Base-by-base conservation (phyloP, 768 basidiomycete genomes). In the Calocybe indica region DNA sequence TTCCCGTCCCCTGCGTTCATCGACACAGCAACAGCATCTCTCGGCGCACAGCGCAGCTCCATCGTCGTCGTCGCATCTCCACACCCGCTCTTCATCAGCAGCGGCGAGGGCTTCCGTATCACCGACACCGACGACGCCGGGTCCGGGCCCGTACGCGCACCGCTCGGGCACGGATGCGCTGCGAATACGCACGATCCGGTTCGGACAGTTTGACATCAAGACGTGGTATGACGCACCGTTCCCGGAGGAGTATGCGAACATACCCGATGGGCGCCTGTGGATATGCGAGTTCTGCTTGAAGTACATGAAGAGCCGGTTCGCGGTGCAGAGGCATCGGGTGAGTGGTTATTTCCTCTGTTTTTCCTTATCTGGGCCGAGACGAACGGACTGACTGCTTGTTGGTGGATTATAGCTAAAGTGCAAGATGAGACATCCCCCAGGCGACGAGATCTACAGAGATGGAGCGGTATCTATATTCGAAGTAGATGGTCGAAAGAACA, bases 201-300 rank as follows among this genome's bases (percentile, higher is more conserved):
- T 97, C 57, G 94, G 94, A 28, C 75, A 80, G 47, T 94, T 75
- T 61, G 93, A 98, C 58, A 92, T 98, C 60, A 83, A 92, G 62
- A 98, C 96, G 3, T 99, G 96, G 96, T 98, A 92, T 64, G 92
- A 96, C 61, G 96, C 96, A 15, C 96, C 96, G 5, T 98, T 97
- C 62, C 95, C 96, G 0, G 95, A 98, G 62, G 96, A 99, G 64
- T 98, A 96, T 64, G 82, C 91, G 37, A 80, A 82, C 47, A 86
- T 94, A 47, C 89, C 92, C 14, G 92, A 97, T 55, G 93, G 95
- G 12, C 73, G 84, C 46, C 68, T 99, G 49, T 98, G 92, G 92
- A 85, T 96, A 61, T 99, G 96, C 66, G 95, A 98, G 63, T 96
- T 92, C 63, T 99, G 96, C 62, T 63, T 99, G 58, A 97, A 94